Conservation (phyloP, 2,329 filamentous ascomycete species). For the Trichoderma sp. region DNA sequence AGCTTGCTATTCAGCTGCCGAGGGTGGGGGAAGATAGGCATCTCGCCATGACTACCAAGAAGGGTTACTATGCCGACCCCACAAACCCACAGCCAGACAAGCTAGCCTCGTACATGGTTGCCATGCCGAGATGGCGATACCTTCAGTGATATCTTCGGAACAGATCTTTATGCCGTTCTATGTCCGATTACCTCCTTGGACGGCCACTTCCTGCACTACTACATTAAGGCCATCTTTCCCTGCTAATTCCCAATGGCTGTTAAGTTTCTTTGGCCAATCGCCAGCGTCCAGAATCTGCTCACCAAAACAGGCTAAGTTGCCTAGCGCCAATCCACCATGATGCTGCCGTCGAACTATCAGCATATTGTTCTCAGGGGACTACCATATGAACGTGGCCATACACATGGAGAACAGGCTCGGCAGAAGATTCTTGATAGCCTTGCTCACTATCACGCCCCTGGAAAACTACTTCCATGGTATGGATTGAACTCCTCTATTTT, state of each 20-base stretch:
- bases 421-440: conserved; percentile 26
- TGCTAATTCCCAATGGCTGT: neutral
- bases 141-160: neutral
- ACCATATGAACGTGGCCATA: conserved; percentile 26
- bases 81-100: neutral
- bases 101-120: neutral
- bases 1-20: neutral
- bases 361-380: conserved; percentile 26
- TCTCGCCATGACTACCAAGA: neutral
- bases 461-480: conserved; percentile 21
- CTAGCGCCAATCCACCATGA: neutral
- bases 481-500: neutral
- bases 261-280: neutral
- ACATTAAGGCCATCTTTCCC: neutral
- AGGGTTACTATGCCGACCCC: neutral
- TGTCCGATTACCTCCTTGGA: neutral
- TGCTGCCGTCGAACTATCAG: conserved; percentile 21
- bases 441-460: conserved; percentile 25
- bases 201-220: neutral
- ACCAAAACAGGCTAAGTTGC: neutral
- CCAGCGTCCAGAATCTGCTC: neutral
- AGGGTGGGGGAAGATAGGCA: neutral
- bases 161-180: neutral
- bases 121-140: neutral
- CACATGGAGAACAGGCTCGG: conserved; percentile 24